Conservation (phyloP, 257 asterid species). For the Przewalskia tangutica region DNA sequence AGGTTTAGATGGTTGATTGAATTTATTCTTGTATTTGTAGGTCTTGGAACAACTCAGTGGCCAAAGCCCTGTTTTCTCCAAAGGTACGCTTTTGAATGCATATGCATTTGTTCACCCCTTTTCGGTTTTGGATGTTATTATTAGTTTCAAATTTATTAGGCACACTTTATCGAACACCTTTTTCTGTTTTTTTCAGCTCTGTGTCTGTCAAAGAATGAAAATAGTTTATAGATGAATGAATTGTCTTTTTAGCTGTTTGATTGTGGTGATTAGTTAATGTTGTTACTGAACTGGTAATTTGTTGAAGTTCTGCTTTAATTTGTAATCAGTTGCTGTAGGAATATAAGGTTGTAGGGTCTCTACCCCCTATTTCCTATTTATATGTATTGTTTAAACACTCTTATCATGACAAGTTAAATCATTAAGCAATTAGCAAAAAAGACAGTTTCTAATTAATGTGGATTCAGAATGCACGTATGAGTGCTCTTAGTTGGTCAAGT, state of each 20-base stretch:
- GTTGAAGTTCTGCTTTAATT: not conserved
- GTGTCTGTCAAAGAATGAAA: not conserved
- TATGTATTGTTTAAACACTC: too few species aligned
- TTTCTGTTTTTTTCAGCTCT: not conserved
- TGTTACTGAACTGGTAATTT: not conserved
- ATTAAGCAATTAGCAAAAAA: not conserved
- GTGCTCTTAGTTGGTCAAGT: not conserved
- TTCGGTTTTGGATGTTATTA: not conserved
- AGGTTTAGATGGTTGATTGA: not conserved
- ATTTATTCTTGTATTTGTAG: not conserved
- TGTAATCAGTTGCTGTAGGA: not conserved
- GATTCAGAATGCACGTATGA: not conserved
- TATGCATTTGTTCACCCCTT: not conserved
- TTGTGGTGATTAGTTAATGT: not conserved
- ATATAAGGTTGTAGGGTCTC: not conserved
- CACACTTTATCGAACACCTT: not conserved
- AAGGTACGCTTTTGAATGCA: slow-evolving; percentile 14
- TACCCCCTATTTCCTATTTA: not conserved
- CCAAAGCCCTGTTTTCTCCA: slow-evolving; percentile 32
- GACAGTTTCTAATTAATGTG: not conserved
- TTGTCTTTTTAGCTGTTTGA: not conserved
- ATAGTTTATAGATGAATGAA: not conserved
- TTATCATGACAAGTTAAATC: not conserved
- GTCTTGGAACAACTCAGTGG: slow-evolving; percentile 35
- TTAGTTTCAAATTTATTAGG: not conserved